A percentile compares a stretch with the other conserved stretches of the same genome.
These are phyloP conservation scores for Moesziomyces antarcticus DNA, from an alignment of 1,284 basidiomycete species.

Conservation along the genomic window DNA sequence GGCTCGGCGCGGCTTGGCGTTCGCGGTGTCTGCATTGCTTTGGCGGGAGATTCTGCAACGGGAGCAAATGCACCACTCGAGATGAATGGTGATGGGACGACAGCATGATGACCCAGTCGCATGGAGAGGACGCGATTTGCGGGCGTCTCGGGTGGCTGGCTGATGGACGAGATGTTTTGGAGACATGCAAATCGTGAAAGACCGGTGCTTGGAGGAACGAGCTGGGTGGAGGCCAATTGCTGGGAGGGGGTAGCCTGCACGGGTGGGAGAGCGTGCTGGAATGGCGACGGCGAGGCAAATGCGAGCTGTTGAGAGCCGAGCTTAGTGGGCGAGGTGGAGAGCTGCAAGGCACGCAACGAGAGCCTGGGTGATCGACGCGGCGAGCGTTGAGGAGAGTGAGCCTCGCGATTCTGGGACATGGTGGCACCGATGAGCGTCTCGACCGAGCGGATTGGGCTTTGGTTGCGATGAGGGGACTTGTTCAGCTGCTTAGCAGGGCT, in stretches of 20 bases:
- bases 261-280: slow-evolving; percentile 5
- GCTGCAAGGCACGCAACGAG: slow-evolving; percentile 31
- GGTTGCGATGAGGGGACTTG: slow-evolving; percentile 11
- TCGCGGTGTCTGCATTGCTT: slow-evolving; percentile 5
- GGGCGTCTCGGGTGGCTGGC: slow-evolving; percentile 19
- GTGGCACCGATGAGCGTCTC: slow-evolving; percentile 40
- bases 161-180: slow-evolving; percentile 19
- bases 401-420: slow-evolving; percentile 23
- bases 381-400: slow-evolving; percentile 28
- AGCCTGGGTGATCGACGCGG: slow-evolving; percentile 32
- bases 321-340: slow-evolving; percentile 32
- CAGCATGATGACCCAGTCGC: slow-evolving; percentile 10
- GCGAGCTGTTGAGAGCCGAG: slow-evolving; percentile 2
- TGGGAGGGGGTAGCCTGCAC: slow-evolving; percentile 18
- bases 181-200: slow-evolving; percentile 40
- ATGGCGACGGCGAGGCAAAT: slow-evolving; percentile 19
- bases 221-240: slow-evolving; percentile 3
- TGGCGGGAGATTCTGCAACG: neutral
- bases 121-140: slow-evolving; percentile 17
- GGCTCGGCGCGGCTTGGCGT: slow-evolving; percentile 5
- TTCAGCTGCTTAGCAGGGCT: slow-evolving; percentile 20
- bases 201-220: slow-evolving; percentile 31
- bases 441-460: slow-evolving; percentile 35
- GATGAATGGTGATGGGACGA: slow-evolving; percentile 33
- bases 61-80: slow-evolving; percentile 1